Evolutionary conservation across 768 basidiomycete genomes (phyloP), one percentile per base, ranked within the genome.

Genomic region (Pisolithus microcarpus): DNA sequence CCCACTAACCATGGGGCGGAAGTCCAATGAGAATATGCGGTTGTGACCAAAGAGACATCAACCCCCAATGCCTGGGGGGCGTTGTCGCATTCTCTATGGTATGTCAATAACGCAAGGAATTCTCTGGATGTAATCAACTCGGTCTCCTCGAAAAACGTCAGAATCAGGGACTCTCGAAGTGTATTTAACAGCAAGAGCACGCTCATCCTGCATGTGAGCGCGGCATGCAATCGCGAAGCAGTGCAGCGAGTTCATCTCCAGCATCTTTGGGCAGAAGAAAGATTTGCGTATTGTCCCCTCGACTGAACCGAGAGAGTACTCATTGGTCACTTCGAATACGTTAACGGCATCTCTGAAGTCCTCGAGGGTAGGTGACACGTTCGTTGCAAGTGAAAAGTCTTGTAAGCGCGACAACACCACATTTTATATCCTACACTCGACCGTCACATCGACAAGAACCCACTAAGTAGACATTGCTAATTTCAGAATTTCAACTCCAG

Each of bases 171-270:
- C n/a, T 59, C 49, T 5, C 52, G 23, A 45, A 72, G 67, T 64
- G 34, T 55, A 52, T 23, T 52, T 60, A 19, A 66, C 66, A 39
- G 70, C 67, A 3, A 61, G 54, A 18, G 55, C 26, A 0, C 61
- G 61, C 38, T 65, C 62, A 7, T 58, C 50, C 28, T 45, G 52
- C 18, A 64, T 42, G 6, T 46, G 44, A 28, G 62, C 65, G 11
- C 55, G 61, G 19, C 55, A 58, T 6, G 69, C 65, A 9, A 70
- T 59, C 7, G 63, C 68, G 46, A 67, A 72, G 7, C 61, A 60
- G 4, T 61, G 56, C 0, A 72, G 19, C 7, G 70, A 56, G 5
- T 63, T 61, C 1, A 21, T 50, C 3, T 62, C 52, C 9, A 62
- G 40, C 10, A 56, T 44, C 7, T 52, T 39, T 1, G 63, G 58